Base-by-base conservation (phyloP, 768 basidiomycete genomes). In the Auricularia sp. region DNA sequence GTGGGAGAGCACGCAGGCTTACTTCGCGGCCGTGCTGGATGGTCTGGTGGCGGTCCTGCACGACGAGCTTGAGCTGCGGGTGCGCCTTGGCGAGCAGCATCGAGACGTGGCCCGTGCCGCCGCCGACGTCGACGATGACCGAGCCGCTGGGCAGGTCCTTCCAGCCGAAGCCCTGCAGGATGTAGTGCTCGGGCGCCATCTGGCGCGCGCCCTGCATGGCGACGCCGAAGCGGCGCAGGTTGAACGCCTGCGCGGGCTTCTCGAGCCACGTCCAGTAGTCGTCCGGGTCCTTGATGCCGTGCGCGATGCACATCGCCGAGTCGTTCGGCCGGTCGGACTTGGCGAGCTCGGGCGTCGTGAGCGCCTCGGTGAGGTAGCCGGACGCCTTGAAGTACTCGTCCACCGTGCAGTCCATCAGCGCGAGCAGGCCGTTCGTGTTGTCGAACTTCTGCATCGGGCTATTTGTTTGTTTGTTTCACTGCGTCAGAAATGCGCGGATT, bases 81-180 rank as follows among this genome's bases (percentile, higher is more conserved):
- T 14, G 66, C 71, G 77, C 72, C 23, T 75, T 73, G 18, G 75
- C 79, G 43, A 82, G 76, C 51, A 75, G 67, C 75, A 82, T 75
- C 2, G 78, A 76, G 3, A 78, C 79, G 36, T 78, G 79, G 16
- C 87, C 87, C 39, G 88, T 83, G 3, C 87, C 87, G 14, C 87
- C 87, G 1, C 87, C 87, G 2, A 88, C 85, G 64, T 89, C 87
- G 3, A 88, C 81, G 12, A 88, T 75, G 3, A 83, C 70, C 8
- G 82, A 77, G 12, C 79, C 80, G n/a, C 71, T 70, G 0, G 78
- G 77, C 35, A 89, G 77, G 5, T 78, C 71, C 18, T 74, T 69
- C 83, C 87, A 89, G 47, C 83, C 79, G 68, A 85, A 87, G 1
- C 79, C 29, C 34, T 59, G 56, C 56, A 59, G 14, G 23, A 59